These are phyloP conservation scores for Chaetomium sp. DNA, from an alignment of 2,329 filamentous ascomycete genomes.

Conservation along the genomic window DNA sequence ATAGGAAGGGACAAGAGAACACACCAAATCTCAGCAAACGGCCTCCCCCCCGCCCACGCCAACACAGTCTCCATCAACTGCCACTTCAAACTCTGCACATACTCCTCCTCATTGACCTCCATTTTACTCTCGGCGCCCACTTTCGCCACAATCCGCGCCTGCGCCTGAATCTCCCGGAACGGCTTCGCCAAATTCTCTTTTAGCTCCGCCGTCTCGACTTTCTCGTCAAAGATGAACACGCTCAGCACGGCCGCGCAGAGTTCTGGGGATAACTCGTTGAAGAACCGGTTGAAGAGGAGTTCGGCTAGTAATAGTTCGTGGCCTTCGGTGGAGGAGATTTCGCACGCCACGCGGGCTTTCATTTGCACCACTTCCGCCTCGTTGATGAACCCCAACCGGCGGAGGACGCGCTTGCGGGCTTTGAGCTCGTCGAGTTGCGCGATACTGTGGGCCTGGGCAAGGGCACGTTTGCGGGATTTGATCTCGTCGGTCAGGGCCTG, in stretches of 20 bases:
- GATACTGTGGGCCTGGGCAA: slow-evolving; percentile 76
- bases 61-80: slow-evolving; percentile 96
- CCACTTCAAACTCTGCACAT: slow-evolving; percentile 81
- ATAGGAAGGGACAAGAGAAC: slow-evolving; percentile 32
- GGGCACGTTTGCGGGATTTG: slow-evolving; percentile 82
- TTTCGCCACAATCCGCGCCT: slow-evolving; percentile 84
- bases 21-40: slow-evolving; percentile 92
- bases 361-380: slow-evolving; percentile 92
- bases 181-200: slow-evolving; percentile 83
- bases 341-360: slow-evolving; percentile 94
- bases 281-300: slow-evolving; percentile 93
- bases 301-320: slow-evolving; percentile 92
- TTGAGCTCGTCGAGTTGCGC: slow-evolving; percentile 95
- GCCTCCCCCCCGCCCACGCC: slow-evolving; percentile 82
- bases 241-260: slow-evolving; percentile 79
- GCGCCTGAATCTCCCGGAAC: slow-evolving; percentile 76
- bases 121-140: slow-evolving; percentile 93
- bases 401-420: slow-evolving; percentile 87
- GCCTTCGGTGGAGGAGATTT: slow-evolving; percentile 85
- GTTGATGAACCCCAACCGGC: slow-evolving; percentile 91
- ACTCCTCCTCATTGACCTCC: slow-evolving; percentile 90
- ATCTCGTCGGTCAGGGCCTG: slow-evolving; percentile 69
- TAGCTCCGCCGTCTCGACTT: slow-evolving; percentile 69
- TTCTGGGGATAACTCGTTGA: slow-evolving; percentile 89
- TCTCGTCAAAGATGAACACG: slow-evolving; percentile 97